Percentiles rank a stretch among this genome's conserved stretches.
These are phyloP conservation scores for Yamadazyma diospyri DNA, from an alignment of 1,139 yeast genomes.

Conservation along the genomic window DNA sequence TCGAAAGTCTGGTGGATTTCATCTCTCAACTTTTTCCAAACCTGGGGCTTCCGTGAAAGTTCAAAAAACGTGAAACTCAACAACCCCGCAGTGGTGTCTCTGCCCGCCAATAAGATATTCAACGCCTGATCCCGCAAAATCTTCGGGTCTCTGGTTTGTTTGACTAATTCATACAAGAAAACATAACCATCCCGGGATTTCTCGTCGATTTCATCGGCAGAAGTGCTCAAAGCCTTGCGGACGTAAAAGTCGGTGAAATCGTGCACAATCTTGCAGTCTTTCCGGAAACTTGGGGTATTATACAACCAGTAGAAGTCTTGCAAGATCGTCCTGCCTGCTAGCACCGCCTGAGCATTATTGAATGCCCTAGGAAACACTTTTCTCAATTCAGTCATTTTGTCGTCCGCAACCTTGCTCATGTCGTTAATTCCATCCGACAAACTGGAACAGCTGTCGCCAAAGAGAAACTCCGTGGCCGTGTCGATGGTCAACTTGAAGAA, in stretches of 20 bases:
- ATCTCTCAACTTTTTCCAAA: slow-evolving; percentile 35
- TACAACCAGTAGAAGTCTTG: slow-evolving; percentile 34
- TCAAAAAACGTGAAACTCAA: slow-evolving; percentile 47
- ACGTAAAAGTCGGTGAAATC: slow-evolving; percentile 30
- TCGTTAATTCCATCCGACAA: slow-evolving; percentile 28
- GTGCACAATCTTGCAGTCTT: slow-evolving; percentile 28
- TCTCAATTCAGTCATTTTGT: slow-evolving; percentile 19
- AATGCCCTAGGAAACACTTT: slow-evolving; percentile 42
- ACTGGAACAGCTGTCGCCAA: slow-evolving; percentile 49
- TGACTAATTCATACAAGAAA: slow-evolving; percentile 48
- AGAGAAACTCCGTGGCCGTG: slow-evolving; percentile 55
- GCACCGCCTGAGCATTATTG: slow-evolving; percentile 34
- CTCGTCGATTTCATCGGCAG: slow-evolving; percentile 31
- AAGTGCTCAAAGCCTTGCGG: slow-evolving; percentile 24
- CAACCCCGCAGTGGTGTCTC: slow-evolving; percentile 58
- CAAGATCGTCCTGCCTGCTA: slow-evolving; percentile 35
- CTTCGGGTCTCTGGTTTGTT: slow-evolving; percentile 46
- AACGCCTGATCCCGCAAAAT: slow-evolving; percentile 51
- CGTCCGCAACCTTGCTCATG: slow-evolving; percentile 13
- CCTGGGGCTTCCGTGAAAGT: slow-evolving; percentile 41
- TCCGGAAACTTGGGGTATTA: slow-evolving; percentile 29
- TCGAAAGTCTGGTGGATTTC: slow-evolving; percentile 37
- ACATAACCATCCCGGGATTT: slow-evolving; percentile 39
- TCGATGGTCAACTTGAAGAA: slow-evolving; percentile 51
- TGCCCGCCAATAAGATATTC: slow-evolving; percentile 51